Evolutionary conservation across 225 moss, liverwort and hornwort genomes (phyloP), one percentile per base, ranked within the genome.

Genomic region (Physcomitrellopsis africana): DNA sequence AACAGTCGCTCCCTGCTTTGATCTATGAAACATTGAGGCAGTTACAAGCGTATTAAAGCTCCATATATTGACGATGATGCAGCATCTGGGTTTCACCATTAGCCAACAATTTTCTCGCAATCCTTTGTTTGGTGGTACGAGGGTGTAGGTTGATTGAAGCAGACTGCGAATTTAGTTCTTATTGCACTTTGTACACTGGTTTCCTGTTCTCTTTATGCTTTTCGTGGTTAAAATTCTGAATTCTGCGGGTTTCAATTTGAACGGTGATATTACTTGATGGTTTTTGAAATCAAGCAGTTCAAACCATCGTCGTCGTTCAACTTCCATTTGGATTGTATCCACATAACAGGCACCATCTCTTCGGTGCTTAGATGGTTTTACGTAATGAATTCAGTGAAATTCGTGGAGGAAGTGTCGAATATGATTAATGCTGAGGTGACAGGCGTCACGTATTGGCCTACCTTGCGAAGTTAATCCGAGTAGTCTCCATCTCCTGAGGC

Each of bases 1-100:
- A 77, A 12, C 61, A 55, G n/a, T 49, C 46, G 3, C 63, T 41
- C 44, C 44, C 29, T 64, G 43, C 51, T 81, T 22, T 68, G 51
- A 54, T 49, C 0, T 0, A 15, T 49, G 11, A 15, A 49, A 37
- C 4, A 20, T 37, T 10, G 37, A n/a, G 51, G 27, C 17, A 51
- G 51, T 24, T 11, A 19, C 11, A 7, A 18, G 0, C 20, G 32
- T 29, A 20, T 17, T 53, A 67, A 67, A 32, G 37, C 18, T 60
- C 59, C 26, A 65, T 51, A 72, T 72, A 46, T 14, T 12, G 32
- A 29, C 61, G 47, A 60, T 20, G 62, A 57, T 75, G 48, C 18
- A 29, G 58, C 57, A 69, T 52, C 60, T 70, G 78, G 23, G 70
- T 57, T 63, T 22, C 22, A 19, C 46, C 18, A 10, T 29, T 13